Evolutionary conservation across 805 yeast genomes (phyloP).

Genomic region (Alloascoidea hylecoeti): DNA sequence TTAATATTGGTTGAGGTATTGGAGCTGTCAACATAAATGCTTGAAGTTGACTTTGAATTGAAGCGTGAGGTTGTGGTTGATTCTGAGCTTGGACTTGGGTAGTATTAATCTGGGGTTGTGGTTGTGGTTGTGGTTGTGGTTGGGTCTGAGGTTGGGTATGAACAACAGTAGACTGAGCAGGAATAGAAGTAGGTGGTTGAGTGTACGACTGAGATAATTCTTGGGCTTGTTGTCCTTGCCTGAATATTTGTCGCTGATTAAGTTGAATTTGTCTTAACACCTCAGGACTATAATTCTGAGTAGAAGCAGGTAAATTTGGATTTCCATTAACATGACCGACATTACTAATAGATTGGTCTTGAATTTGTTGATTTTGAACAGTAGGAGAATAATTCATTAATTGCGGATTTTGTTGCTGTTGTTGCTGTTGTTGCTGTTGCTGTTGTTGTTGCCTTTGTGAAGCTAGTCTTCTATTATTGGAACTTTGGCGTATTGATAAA

Average conservation of each 20-base stretch:
- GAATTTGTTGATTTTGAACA: background rate
- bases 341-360: background rate
- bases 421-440: constrained; percentile 1
- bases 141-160: background rate
- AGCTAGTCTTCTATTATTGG: too few species aligned
- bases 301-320: background rate
- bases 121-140: background rate
- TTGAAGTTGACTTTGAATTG: too few species aligned
- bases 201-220: background rate
- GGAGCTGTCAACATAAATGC: background rate
- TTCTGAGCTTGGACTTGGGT: constrained; percentile 1
- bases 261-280: background rate
- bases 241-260: background rate
- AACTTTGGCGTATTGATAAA: background rate
- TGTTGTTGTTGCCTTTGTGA: background rate
- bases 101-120: too few species aligned
- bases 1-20: background rate
- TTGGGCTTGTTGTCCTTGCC: background rate
- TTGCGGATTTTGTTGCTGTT: background rate
- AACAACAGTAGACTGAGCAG: background rate
- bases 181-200: background rate
- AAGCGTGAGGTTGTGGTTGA: too few species aligned
- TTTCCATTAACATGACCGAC: background rate
- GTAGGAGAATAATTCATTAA: too few species aligned
- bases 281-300: too few species aligned